Evolutionary conservation across 139 green algal genomes (phyloP), one percentile per base, ranked within the genome.

Genomic region (Chlorella vulgaris): DNA sequence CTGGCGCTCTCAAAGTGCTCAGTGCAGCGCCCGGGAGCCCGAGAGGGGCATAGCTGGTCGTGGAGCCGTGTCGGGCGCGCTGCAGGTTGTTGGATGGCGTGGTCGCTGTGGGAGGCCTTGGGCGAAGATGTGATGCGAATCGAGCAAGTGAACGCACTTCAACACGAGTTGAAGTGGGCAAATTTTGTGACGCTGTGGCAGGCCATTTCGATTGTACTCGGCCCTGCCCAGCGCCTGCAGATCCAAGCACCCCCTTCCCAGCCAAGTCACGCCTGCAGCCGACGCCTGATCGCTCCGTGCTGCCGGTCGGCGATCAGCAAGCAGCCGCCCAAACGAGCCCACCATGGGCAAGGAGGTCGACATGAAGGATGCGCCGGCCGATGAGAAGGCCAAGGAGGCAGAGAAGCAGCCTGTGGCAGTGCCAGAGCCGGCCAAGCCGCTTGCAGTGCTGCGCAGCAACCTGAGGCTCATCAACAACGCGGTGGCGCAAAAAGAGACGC

Each of bases 401-500:
- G 36, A 85, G 67, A 39, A 50, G 67, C 8, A 50, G 42, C 69
- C 61, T 33, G 21, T 35, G 4, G 42, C 73, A 22, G 13, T 29
- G 47, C 47, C 70, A 22, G 13, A 43, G 47, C 47, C 70, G 18
- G 29, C 28, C 18, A 47, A 51, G 35, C 73, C 73, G 4, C 53
- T 79, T 50, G 26, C 36, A 0, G 73, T 79, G 73, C 73, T 79
- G 73, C 73, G 51, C 35, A 26, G 19, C 51, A 51, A 87, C 58
- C 24, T 90, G 21, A 53, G 40, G 22, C 81, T 97, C 7, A 84
- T 97, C 15, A 90, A 96, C 76, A 89, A 92, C 53, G 89, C 89
- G 13, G 94, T 97, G 26, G 91, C 90, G n/a, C 24, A 84, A 3
- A 97, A 97, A 83, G 94, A 97, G 51, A 95, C 94, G 2, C 86